Evolutionary conservation across 139 green algal genomes (phyloP).

Genomic region (Yamagishiella unicocca): DNA sequence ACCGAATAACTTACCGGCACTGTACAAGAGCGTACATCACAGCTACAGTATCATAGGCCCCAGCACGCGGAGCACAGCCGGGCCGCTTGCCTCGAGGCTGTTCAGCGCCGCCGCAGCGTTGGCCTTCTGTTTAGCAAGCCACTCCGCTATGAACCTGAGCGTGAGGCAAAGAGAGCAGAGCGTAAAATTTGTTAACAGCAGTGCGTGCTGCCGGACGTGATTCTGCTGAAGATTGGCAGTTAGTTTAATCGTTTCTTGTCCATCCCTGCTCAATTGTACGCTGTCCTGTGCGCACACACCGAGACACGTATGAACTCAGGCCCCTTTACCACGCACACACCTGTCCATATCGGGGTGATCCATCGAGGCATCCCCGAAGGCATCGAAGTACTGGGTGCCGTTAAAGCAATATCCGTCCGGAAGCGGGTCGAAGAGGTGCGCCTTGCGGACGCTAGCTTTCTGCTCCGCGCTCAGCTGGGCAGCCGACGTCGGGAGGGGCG

Average conservation of each 20-base stretch:
- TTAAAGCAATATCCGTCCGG: slow-evolving; percentile 60
- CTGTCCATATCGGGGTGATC: slow-evolving; percentile 48
- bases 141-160: slow-evolving; percentile 32
- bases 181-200: background rate
- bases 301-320: background rate
- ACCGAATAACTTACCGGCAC: too few species aligned
- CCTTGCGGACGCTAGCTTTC: slow-evolving; percentile 33
- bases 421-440: slow-evolving; percentile 47
- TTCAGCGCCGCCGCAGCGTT: background rate
- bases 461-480: slow-evolving; percentile 37
- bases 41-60: background rate
- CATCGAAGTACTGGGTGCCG: slow-evolving; percentile 51
- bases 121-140: background rate
- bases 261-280: background rate
- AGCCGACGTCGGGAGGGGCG: background rate
- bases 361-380: slow-evolving; percentile 49
- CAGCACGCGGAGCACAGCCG: background rate
- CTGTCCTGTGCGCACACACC: background rate
- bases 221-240: background rate
- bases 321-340: background rate
- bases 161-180: background rate
- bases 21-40: too few species aligned
- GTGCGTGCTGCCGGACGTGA: background rate
- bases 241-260: background rate
- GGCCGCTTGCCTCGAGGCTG: too few species aligned